Percentiles rank a stretch among this genome's conserved stretches.
Conservation (phyloP, 2,329 filamentous ascomycete genomes). For the Fusarium austroafricanum region DNA sequence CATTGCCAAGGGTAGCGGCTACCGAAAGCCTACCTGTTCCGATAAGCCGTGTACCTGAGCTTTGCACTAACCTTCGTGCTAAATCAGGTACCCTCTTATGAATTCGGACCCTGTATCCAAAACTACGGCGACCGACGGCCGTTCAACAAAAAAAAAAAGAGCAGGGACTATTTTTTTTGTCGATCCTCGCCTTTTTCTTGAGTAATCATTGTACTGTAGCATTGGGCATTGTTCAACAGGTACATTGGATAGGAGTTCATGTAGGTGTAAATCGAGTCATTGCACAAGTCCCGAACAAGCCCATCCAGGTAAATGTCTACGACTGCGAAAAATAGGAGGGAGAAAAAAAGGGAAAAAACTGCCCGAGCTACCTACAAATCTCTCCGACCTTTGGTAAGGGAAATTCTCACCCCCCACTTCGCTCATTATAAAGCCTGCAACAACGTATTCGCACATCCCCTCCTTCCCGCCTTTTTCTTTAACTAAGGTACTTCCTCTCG, state of each 20-base stretch:
- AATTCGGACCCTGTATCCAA: constrained; percentile 17
- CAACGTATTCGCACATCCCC: constrained; percentile 48
- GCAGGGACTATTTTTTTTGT: constrained; percentile 16
- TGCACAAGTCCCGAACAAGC: constrained; percentile 22
- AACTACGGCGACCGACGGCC: constrained; percentile 38
- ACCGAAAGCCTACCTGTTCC: constrained; percentile 31
- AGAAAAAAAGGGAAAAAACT: constrained; percentile 6
- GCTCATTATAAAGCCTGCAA: constrained; percentile 39
- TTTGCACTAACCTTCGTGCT: constrained; percentile 9
- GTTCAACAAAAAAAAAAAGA: constrained; percentile 28
- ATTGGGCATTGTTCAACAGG: constrained; percentile 21
- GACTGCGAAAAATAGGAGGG: background rate
- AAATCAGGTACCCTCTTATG: constrained; percentile 33
- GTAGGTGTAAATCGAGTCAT: constrained; percentile 8
- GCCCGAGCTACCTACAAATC: constrained; percentile 5
- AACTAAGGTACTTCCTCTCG: constrained; percentile 43
- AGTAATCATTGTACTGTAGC: constrained; percentile 15
- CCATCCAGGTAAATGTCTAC: background rate
- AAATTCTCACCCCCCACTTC: constrained; percentile 43
- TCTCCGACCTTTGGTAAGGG: constrained; percentile 21
- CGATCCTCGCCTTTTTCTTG: constrained; percentile 13
- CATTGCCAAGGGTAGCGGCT: constrained; percentile 22
- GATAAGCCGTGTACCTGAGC: constrained; percentile 37
- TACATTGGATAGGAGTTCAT: constrained; percentile 4
- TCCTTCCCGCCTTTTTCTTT: constrained; percentile 45